These are phyloP conservation scores for Hordeum vulgare DNA, from an alignment of 176 grass and related monocot genomes.

Conservation along the genomic window DNA sequence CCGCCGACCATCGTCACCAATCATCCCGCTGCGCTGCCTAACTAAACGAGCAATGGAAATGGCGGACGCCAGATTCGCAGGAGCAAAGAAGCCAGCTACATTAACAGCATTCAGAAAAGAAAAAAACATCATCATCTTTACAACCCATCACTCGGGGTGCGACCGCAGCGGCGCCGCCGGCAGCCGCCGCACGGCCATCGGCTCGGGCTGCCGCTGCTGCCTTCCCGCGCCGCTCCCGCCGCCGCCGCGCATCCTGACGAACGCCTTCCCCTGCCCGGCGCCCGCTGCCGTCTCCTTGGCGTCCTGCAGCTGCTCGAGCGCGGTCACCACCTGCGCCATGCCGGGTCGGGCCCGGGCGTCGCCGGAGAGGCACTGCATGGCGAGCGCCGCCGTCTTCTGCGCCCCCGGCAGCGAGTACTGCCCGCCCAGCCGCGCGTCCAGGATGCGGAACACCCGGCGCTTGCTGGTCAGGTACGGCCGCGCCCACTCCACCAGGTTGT, in stretches of 20 bases:
- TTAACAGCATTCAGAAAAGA: not conserved
- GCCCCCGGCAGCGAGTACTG: conserved; percentile 50
- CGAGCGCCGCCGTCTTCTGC: conserved; percentile 36
- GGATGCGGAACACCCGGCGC: conserved; percentile 35
- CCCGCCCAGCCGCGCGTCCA: conserved; percentile 45
- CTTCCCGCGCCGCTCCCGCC: not conserved
- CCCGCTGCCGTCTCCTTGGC: conserved; percentile 3
- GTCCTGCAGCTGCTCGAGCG: conserved; percentile 51
- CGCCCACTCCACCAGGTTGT: conserved; percentile 78
- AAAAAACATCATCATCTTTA: not conserved
- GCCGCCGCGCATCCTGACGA: not conserved
- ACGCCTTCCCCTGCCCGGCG: not conserved
- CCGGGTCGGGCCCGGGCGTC: conserved; percentile 43
- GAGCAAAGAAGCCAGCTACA: not conserved
- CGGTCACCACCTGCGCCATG: conserved; percentile 49
- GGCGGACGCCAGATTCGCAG: not conserved
- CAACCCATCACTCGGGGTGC: not conserved
- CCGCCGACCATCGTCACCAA: not conserved
- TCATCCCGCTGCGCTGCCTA: not conserved
- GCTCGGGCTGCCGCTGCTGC: not conserved
- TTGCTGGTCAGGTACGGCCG: conserved; percentile 46
- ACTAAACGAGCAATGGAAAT: not conserved
- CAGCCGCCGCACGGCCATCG: not conserved
- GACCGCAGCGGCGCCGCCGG: not conserved
- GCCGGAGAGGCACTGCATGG: conserved; percentile 43